A percentile compares a stretch with the other conserved stretches of the same genome.
Conservation (phyloP, 768 basidiomycete genomes). For the Mycena galericulata region DNA sequence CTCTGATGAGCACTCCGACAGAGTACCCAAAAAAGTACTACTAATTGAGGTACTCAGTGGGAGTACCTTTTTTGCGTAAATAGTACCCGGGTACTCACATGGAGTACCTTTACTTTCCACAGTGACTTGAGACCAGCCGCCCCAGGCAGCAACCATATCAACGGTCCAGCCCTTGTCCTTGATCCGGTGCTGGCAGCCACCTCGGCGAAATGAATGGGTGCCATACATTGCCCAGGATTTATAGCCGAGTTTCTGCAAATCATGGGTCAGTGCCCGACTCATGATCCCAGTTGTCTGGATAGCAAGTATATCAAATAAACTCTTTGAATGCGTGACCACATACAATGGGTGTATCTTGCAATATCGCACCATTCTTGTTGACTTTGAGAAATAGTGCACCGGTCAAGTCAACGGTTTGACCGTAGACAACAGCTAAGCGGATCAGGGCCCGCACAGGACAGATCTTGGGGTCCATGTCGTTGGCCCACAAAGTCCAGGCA, state of each 20-base stretch:
- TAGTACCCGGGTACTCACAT: no score
- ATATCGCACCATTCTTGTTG: background rate
- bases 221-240: constrained; percentile 34
- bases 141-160: constrained; percentile 37
- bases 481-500: constrained; percentile 32
- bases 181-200: constrained; percentile 37
- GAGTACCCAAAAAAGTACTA: no score
- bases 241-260: constrained; percentile 35
- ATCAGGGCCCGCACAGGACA: constrained; percentile 36
- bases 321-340: no score
- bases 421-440: constrained; percentile 27
- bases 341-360: no score
- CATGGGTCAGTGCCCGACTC: constrained; percentile 26
- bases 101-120: no score
- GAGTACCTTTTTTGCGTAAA: no score
- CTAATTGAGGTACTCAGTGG: no score
- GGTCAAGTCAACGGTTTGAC: background rate
- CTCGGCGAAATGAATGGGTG: constrained; percentile 38
- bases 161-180: constrained; percentile 25
- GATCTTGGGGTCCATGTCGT: constrained; percentile 34
- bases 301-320: no score
- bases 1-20: no score
- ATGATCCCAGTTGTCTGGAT: constrained; percentile 27
- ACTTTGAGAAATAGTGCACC: constrained; percentile 32
- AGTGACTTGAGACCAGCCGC: constrained; percentile 40